A percentile compares a stretch with the other conserved stretches of the same genome.
Conservation (phyloP, 2,329 filamentous ascomycete genomes). For the Didymella lethalis region DNA sequence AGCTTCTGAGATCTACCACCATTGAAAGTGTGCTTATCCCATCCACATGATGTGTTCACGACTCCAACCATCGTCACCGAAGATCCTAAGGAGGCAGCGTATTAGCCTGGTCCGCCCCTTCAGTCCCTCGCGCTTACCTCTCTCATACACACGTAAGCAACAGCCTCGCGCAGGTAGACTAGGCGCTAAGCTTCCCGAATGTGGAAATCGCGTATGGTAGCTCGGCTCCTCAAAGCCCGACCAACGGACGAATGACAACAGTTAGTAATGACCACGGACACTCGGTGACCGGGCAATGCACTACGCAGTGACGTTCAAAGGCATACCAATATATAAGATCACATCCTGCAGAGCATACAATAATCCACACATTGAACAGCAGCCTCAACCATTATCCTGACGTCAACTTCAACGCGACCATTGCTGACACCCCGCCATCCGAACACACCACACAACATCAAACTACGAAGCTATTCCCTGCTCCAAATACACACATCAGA, state of each 20-base stretch:
- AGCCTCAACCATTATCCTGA: background rate
- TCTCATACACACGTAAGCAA: constrained; percentile 4
- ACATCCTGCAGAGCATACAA: background rate
- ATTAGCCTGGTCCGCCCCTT: background rate
- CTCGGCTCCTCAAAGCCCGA: constrained; percentile 14
- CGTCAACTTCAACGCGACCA: constrained; percentile 6
- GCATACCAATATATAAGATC: background rate
- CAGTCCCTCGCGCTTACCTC: background rate
- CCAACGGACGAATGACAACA: constrained; percentile 3
- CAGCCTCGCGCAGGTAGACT: background rate
- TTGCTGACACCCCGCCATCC: background rate
- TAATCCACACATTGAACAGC: background rate
- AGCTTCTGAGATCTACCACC: background rate
- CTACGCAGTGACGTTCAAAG: background rate
- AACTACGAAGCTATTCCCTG: background rate
- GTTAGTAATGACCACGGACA: constrained; percentile 1
- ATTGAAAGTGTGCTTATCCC: background rate
- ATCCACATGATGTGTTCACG: too few relatives aligned
- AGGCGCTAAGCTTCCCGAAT: background rate
- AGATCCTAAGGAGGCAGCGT: too few relatives aligned
- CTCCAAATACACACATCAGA: background rate
- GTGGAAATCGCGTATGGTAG: constrained; percentile 1
- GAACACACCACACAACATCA: background rate
- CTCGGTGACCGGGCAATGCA: constrained; percentile 1
- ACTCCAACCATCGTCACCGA: too few relatives aligned